These are phyloP conservation scores for Peziza echinospora DNA, from an alignment of 495 filamentous ascomycete species.

Conservation along the genomic window DNA sequence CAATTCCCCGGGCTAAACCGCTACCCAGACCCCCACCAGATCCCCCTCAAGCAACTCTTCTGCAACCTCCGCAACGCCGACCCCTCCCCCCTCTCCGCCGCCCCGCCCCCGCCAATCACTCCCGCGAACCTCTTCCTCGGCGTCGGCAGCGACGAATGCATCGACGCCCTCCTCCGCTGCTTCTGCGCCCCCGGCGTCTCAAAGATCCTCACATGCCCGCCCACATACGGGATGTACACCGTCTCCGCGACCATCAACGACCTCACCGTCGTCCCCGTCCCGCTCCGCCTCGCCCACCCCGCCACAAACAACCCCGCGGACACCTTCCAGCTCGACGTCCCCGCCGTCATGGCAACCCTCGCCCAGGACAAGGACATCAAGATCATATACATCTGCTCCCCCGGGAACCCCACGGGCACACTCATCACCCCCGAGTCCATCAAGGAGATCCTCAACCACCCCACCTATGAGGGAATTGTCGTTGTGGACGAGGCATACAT, in stretches of 20 bases:
- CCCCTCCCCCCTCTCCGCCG: constrained; percentile 39
- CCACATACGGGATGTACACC: constrained; percentile 95
- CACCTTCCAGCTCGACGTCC: constrained; percentile 47
- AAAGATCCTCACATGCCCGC: constrained; percentile 80
- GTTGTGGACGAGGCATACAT: constrained; percentile 93
- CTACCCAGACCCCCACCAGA: constrained; percentile 92
- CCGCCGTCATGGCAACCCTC: constrained; percentile 42
- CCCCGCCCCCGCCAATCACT: constrained; percentile 36
- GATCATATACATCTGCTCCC: constrained; percentile 74
- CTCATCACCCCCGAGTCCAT: constrained; percentile 60
- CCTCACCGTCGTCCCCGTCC: constrained; percentile 61
- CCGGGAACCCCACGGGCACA: constrained; percentile 77
- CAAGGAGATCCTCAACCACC: constrained; percentile 52
- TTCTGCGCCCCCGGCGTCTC: constrained; percentile 78
- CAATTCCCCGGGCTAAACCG: constrained; percentile 66
- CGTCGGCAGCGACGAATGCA: constrained; percentile 88
- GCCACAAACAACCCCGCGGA: constrained; percentile 20
- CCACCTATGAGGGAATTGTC: constrained; percentile 86
- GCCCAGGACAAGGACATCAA: constrained; percentile 49
- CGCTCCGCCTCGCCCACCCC: constrained; percentile 34
- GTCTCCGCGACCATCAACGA: constrained; percentile 91
- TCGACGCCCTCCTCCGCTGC: constrained; percentile 76
- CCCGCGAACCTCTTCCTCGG: constrained; percentile 74
- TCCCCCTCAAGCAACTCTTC: constrained; percentile 60
- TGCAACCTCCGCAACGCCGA: constrained; percentile 77